These are phyloP conservation scores for Aegle marmelos DNA, from an alignment of 345 rosid species.

Conservation along the genomic window DNA sequence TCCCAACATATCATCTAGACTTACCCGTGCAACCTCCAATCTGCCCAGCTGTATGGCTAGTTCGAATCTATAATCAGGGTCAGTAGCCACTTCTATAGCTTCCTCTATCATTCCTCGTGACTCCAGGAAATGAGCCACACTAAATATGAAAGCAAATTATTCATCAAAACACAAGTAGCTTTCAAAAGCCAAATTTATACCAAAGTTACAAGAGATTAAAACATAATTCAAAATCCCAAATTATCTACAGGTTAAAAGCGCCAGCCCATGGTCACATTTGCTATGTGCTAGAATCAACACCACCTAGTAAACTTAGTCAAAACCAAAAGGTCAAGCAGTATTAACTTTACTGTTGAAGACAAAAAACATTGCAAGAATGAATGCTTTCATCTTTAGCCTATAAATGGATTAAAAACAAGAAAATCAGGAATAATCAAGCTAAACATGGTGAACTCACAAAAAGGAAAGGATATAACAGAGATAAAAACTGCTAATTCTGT, in stretches of 20 bases:
- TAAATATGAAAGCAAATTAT: slow-evolving; percentile 33
- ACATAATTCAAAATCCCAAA: neutral
- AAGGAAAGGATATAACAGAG: neutral
- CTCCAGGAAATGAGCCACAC: slow-evolving; percentile 99
- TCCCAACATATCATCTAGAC: slow-evolving; percentile 13
- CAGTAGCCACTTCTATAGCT: slow-evolving; percentile 95
- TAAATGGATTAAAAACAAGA: neutral
- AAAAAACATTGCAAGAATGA: neutral
- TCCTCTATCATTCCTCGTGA: slow-evolving; percentile 95
- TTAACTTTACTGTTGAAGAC: neutral
- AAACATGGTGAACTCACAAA: neutral
- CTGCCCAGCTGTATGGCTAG: slow-evolving; percentile 94
- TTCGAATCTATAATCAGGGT: slow-evolving; percentile 94
- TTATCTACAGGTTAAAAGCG: neutral
- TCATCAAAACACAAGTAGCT: slow-evolving; percentile 16
- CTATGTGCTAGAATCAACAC: neutral
- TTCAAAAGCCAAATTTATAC: neutral
- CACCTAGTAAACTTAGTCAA: neutral
- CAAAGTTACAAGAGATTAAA: neutral
- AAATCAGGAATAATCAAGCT: neutral
- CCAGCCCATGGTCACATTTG: no score
- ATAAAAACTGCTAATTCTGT: neutral
- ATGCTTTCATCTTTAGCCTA: neutral
- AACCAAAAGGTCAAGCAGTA: neutral
- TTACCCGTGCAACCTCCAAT: slow-evolving; percentile 89